A percentile compares a stretch with the other conserved stretches of the same genome.
Conservation (phyloP, 495 filamentous ascomycete genomes). For the Cudoniella acicularis region DNA sequence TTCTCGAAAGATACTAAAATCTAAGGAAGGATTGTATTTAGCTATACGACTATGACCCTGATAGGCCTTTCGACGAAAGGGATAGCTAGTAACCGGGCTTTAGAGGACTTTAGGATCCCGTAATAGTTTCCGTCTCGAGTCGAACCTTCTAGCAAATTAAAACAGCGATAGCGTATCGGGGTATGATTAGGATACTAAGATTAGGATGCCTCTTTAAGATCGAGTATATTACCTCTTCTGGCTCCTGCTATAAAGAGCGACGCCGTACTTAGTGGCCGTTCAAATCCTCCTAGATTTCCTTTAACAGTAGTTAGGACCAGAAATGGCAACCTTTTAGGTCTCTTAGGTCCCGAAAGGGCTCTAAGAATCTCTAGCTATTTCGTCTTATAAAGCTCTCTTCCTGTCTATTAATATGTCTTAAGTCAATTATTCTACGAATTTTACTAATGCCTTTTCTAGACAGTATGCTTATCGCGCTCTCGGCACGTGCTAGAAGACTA, state of each 20-base stretch:
- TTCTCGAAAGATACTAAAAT: conserved; percentile 81
- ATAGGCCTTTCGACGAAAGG: conserved; percentile 68
- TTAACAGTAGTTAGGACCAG: conserved; percentile 3
- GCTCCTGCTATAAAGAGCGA: conserved; percentile 5
- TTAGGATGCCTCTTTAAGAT: conserved; percentile 3
- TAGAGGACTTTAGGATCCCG: conserved; percentile 50
- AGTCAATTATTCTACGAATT: conserved; percentile 3
- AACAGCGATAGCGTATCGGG: conserved; percentile 3
- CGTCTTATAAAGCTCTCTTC: conserved; percentile 5
- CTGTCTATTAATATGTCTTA: conserved; percentile 1
- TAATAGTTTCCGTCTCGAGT: conserved; percentile 9
- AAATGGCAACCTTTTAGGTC: conserved; percentile 5
- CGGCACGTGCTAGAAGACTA: conserved; percentile 4
- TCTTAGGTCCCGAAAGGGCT: conserved; percentile 2
- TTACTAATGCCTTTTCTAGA: conserved; percentile 4
- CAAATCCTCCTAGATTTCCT: conserved; percentile 5
- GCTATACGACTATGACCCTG: conserved; percentile 77
- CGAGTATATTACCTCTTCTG: conserved; percentile 1
- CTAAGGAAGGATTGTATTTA: conserved; percentile 67
- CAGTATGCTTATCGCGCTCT: conserved; percentile 1
- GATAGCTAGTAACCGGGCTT: conserved; percentile 63
- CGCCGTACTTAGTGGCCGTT: conserved; percentile 4
- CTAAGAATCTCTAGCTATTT: conserved; percentile 2
- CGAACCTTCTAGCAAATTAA: conserved; percentile 4
- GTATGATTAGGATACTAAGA: conserved; percentile 1